Conservation (phyloP, 2,329 filamentous ascomycete genomes). For the Microcyclosporella mali region DNA sequence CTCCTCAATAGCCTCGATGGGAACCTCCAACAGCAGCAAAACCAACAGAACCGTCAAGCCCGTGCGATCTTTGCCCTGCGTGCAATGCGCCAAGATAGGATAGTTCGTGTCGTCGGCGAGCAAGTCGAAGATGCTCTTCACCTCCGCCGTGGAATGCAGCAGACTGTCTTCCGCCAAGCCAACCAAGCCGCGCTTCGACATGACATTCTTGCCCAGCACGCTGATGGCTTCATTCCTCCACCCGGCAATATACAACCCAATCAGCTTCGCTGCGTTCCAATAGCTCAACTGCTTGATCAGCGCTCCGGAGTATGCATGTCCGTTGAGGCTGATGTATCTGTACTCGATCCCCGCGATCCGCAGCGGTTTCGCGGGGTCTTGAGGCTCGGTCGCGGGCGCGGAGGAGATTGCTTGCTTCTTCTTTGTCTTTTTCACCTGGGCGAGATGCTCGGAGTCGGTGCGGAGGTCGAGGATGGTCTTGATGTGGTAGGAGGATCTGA, state of each 20-base stretch:
- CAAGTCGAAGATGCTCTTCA: slow-evolving; percentile 49
- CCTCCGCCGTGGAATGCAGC: slow-evolving; percentile 58
- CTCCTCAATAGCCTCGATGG: slow-evolving; percentile 54
- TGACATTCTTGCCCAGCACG: slow-evolving; percentile 63
- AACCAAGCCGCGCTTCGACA: slow-evolving; percentile 64
- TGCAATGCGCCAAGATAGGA: slow-evolving; percentile 73
- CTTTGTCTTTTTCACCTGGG: slow-evolving; percentile 51
- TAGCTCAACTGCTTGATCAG: slow-evolving; percentile 64
- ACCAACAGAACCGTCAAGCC: slow-evolving; percentile 65
- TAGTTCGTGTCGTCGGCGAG: slow-evolving; percentile 46
- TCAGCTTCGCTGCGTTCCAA: slow-evolving; percentile 57
- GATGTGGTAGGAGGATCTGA: slow-evolving; percentile 58
- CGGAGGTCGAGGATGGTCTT: slow-evolving; percentile 72
- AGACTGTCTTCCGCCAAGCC: slow-evolving; percentile 66
- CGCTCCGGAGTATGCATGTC: slow-evolving; percentile 61
- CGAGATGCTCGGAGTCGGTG: slow-evolving; percentile 53
- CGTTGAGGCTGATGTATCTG: slow-evolving; percentile 66
- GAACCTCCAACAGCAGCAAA: slow-evolving; percentile 57
- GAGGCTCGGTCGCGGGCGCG: slow-evolving; percentile 44
- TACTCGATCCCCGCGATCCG: slow-evolving; percentile 61
- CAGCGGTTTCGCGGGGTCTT: slow-evolving; percentile 30
- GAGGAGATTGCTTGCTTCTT: slow-evolving; percentile 41
- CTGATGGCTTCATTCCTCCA: slow-evolving; percentile 63
- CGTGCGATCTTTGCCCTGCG: slow-evolving; percentile 81
- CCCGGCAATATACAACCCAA: slow-evolving; percentile 58